Percentiles rank a stretch among this genome's conserved stretches.
phyloP scores from a whole-genome alignment of 306 rosid species.

The Lotus japonicus region DNA sequence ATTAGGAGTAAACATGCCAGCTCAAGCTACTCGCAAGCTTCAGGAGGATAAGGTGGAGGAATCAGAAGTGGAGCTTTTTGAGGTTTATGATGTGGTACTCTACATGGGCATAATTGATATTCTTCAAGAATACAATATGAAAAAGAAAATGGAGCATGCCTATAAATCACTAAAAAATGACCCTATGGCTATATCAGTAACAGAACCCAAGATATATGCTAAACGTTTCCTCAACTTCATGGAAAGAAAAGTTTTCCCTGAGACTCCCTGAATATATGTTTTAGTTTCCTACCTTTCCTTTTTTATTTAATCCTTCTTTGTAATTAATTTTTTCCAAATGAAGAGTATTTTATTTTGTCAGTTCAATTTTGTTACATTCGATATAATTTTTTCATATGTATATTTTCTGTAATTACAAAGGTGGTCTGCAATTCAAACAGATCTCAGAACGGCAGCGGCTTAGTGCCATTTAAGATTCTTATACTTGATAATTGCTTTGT shows the following conservation, averaged over 20 bases:
- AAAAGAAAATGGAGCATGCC: slow-evolving; percentile 70
- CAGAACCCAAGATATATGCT: slow-evolving; percentile 67
- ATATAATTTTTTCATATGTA: background rate
- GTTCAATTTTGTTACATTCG: slow-evolving; percentile 1
- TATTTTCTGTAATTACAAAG: background rate
- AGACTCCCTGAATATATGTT: slow-evolving; percentile 25
- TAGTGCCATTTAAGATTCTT: background rate
- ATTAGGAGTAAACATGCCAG: slow-evolving; percentile 97
- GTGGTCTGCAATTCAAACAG: slow-evolving; percentile 4
- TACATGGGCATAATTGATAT: slow-evolving; percentile 93
- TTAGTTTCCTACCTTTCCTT: background rate
- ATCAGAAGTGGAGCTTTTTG: slow-evolving; percentile 68
- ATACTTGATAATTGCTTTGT: background rate
- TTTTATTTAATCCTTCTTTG: slow-evolving; percentile 3
- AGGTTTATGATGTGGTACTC: slow-evolving; percentile 79
- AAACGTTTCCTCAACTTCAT: slow-evolving; percentile 72
- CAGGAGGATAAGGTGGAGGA: slow-evolving; percentile 39
- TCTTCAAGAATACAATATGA: slow-evolving; percentile 67
- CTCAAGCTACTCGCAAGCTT: slow-evolving; percentile 58
- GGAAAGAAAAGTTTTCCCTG: slow-evolving; percentile 59
- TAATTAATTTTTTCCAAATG: slow-evolving; percentile 19
- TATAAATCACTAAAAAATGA: slow-evolving; percentile 52
- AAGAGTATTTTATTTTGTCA: background rate
- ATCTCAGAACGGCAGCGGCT: background rate
- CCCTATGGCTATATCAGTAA: slow-evolving; percentile 59